Evolutionary conservation across 495 filamentous ascomycete species (phyloP), one percentile per base, ranked within the genome.

Genomic region (Aspergillus carlsbadensis): DNA sequence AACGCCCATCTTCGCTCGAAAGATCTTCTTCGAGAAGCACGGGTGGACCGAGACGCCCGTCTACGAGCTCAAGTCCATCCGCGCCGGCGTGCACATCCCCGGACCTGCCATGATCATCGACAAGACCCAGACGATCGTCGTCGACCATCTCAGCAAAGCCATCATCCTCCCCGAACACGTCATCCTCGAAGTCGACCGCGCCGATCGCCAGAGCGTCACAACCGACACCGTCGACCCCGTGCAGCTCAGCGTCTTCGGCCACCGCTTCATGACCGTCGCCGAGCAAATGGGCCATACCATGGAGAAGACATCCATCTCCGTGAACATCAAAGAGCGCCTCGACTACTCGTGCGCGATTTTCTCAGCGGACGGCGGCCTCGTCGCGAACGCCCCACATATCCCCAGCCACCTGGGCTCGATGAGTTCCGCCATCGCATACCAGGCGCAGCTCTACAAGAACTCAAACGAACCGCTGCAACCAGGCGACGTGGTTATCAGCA

Each of bases 321-420:
- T 91, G 11, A 96, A 95, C 65, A 91, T 96, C 57, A 96, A 96
- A 64, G 91, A 96, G 66, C 84, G 91, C 2, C 81, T 96, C 0
- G 91, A 96, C 65, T 96, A 95, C 62, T 94, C 90, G 1, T 96
- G 91, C 64, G 91, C 91, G 24, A 82, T 96, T 10, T 96, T 96
- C 56, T 91, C 94, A 61, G 79, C 84, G 0, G 79, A 81, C 5
- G 91, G 91, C 7, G 90, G 88, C 0, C 74, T 96, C 3, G 91
- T 96, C 15, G 91, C 91, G 2, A 96, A 96, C 70, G 84, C 91
- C 21, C 92, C 91, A 2, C 91, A 96, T 78, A 70, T 96, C 31
- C 91, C 91, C 0, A 88, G 95, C 14, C 92, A 96, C 68, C 74
- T 96, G 4, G 87, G 92, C 59, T 82, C 82, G 59, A 97, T 98